Evolutionary conservation across 163 green algal species (phyloP).

Genomic region (Scenedesmus sp.): DNA sequence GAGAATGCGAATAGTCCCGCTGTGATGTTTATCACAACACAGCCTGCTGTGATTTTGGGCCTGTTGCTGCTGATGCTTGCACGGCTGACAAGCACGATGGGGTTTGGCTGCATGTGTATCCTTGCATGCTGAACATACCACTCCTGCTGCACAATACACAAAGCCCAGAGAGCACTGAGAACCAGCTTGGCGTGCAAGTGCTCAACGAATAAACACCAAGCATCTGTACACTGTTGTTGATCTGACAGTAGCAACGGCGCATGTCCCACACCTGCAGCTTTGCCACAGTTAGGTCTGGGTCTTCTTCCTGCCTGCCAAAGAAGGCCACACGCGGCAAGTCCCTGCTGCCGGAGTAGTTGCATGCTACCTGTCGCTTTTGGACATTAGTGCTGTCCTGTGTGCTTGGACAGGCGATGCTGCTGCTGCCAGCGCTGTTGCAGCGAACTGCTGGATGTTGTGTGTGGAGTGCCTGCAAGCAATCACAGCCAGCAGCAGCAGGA

Average conservation of each 20-base stretch:
- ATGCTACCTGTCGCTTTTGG: conserved; percentile 6
- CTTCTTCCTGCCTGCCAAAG: conserved; percentile 51
- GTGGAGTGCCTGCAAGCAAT: not conserved
- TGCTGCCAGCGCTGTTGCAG: not conserved
- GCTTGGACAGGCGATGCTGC: conserved; percentile 13
- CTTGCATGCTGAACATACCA: not conserved
- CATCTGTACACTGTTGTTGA: not conserved
- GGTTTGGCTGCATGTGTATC: not conserved
- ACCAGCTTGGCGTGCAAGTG: too few relatives aligned
- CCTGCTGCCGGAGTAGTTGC: not conserved
- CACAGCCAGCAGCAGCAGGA: not conserved
- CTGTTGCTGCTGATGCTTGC: not conserved
- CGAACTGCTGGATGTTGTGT: not conserved
- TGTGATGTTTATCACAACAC: too few relatives aligned
- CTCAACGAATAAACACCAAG: too few relatives aligned
- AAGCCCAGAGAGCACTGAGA: not conserved
- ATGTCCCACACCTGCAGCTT: conserved; percentile 85
- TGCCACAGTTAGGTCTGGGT: conserved; percentile 62
- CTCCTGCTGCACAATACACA: not conserved
- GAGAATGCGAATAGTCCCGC: too few relatives aligned
- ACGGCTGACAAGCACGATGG: too few relatives aligned
- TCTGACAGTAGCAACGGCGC: not conserved
- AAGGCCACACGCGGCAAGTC: conserved; percentile 20
- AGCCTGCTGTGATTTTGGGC: too few relatives aligned
- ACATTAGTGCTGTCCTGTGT: not conserved